Base-by-base conservation (phyloP, 129 eudicot genomes). In the Apium graveolens region DNA sequence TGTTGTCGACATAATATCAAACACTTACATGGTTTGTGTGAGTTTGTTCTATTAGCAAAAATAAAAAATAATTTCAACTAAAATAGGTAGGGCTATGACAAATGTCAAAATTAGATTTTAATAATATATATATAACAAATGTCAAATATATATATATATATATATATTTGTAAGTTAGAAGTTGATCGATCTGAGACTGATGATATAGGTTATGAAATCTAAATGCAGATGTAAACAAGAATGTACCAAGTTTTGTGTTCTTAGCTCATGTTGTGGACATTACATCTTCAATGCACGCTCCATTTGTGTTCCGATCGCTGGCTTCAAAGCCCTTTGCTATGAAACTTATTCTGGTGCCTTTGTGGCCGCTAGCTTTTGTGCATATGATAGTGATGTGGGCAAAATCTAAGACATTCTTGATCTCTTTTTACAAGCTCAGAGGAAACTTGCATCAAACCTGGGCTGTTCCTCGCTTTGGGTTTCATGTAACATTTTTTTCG, bases 381-480 rank as follows among this genome's bases (percentile, higher is more conserved):
- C 79, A 46, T 29, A 88, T 91, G 98, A 76, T 90, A 21, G 65
- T 83, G 42, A 95, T 95, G 98, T 95, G 98, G 98, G 92, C 88
- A 4, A 84, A 79, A 80, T 85, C 98, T 26, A 95, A 91, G 83
- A 78, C 96, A 14, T 95, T 95, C 88, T 82, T 86, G 78, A 5
- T 41, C 75, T 82, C 96, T 1, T 91, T 88, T 78, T 95, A 95
- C 82, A 63, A 87, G 55, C 91, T 95, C 42, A 86, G 94, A 74
- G 86, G 86, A 11, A 70, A 84, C 73, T 81, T 95, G 79, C 98
- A 95, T 81, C 93, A 91, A 66, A 95, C 97, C 20, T 95, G 98
- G 98, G 87, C 49, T 11, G 96, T 91, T 78, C 98, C 98, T 31
- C 90, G 98, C 4, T 91, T 86, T 32, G 98, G 98, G 31, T 91